Evolutionary conservation across 768 basidiomycete genomes (phyloP).

Genomic region (Cyclocybe aegerita): DNA sequence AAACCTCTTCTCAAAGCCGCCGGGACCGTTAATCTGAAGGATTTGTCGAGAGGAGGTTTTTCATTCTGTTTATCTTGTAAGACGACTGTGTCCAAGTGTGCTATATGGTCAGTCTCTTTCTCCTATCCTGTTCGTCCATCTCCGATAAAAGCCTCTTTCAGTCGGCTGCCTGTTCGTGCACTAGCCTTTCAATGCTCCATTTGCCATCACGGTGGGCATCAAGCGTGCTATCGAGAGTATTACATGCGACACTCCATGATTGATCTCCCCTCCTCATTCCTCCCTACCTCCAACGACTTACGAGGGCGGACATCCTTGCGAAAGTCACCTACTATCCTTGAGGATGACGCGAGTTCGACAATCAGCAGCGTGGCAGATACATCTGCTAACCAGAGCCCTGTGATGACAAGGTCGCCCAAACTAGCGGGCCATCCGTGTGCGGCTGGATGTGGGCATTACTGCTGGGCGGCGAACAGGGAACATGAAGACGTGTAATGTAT

Average conservation of each 20-base stretch:
- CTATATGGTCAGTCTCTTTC: slow-evolving; percentile 63
- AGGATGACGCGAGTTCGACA: slow-evolving; percentile 25
- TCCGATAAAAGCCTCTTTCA: slow-evolving; percentile 23
- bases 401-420: slow-evolving; percentile 10
- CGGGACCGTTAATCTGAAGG: slow-evolving; percentile 25
- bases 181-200: slow-evolving; percentile 74
- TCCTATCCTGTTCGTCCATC: neutral
- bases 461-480: slow-evolving; percentile 55
- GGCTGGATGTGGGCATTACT: slow-evolving; percentile 81
- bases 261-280: slow-evolving; percentile 34
- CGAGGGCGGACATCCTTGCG: slow-evolving; percentile 14
- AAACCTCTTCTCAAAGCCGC: slow-evolving; percentile 54
- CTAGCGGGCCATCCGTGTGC: slow-evolving; percentile 67
- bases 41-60: slow-evolving; percentile 39
- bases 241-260: slow-evolving; percentile 61
- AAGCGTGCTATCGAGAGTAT: slow-evolving; percentile 70
- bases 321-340: slow-evolving; percentile 11
- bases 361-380: slow-evolving; percentile 16
- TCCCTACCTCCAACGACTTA: slow-evolving; percentile 12
- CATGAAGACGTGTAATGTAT: slow-evolving; percentile 11
- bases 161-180: slow-evolving; percentile 73
- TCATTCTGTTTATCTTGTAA: slow-evolving; percentile 61
- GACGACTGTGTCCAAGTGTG: slow-evolving; percentile 46
- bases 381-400: slow-evolving; percentile 14
- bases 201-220: slow-evolving; percentile 82